Evolutionary conservation across 176 grass and related monocot species (phyloP), one percentile per base, ranked within the genome.

Genomic region (Miscanthus lutarioriparius): DNA sequence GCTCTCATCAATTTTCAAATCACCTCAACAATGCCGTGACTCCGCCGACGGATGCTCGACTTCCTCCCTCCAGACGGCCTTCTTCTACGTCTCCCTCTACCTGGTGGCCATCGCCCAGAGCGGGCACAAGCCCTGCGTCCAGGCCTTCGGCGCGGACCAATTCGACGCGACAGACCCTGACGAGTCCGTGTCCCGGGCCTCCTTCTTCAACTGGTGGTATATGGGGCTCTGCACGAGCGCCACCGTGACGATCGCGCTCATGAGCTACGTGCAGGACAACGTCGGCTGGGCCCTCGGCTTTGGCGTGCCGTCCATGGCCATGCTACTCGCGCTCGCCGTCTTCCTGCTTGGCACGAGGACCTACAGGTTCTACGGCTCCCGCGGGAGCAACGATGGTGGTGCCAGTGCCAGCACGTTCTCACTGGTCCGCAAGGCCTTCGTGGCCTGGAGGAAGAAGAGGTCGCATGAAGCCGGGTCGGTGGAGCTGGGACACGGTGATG

Each of bases 151-250:
- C 4, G 90, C 90, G n/a, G 90, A 91, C 74, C 90, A 91, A 43
- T 93, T 93, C 80, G 86, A 93, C 66, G 23, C 41, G 61, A 79
- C 45, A 20, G 67, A 94, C 76, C 84, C 89, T 9, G 6, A 27
- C 4, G 89, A 94, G 35, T 47, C 76, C 28, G 16, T 28, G 4
- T 28, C 89, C 4, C 82, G 77, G 63, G 72, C 84, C 72, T 84
- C 89, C 80, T 94, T 94, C 89, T 94, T 94, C 86, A 91, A 94
- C 76, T 91, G 89, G 89, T 91, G 92, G 92, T 94, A 81, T 19
- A 77, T 91, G 0, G 92, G 80, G 2, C 10, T 91, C 38, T 86
- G 72, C 35, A 16, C 19, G 6, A 85, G 92, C 80, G 58, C 7
- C 30, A 51, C 81, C 2, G 35, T 86, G 16, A 73, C 89, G 5